Evolutionary conservation across 495 filamentous ascomycete genomes (phyloP).

Genomic region (Xylaria castorea): DNA sequence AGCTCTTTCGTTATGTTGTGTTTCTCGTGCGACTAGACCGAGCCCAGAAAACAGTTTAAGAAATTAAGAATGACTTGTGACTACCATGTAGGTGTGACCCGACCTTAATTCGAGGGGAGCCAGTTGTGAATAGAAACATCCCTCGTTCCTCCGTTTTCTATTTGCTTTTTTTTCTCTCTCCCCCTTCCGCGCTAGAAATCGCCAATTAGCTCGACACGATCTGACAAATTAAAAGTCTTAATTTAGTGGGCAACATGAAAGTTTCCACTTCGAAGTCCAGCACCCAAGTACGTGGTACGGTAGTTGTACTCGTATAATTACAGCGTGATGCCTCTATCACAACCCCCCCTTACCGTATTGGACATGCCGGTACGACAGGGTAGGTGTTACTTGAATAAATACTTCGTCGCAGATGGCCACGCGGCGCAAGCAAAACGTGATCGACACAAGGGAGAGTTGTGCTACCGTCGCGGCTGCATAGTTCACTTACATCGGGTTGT

Average conservation of each 20-base stretch:
- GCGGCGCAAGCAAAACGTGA: background rate
- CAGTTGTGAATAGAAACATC: background rate
- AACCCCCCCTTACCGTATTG: too few species aligned
- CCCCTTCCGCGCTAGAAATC: background rate
- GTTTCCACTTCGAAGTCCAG: too few species aligned
- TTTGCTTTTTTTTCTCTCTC: background rate
- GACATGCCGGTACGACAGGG: background rate
- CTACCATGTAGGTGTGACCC: background rate
- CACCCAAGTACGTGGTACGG: too few species aligned
- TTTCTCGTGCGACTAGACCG: slow-evolving; percentile 5
- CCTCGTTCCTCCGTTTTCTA: background rate
- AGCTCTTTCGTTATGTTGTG: background rate
- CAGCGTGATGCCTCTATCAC: too few species aligned
- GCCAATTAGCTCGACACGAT: background rate
- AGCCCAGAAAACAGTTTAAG: background rate
- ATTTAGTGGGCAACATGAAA: too few species aligned
- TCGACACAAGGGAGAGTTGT: background rate
- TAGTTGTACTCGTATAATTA: too few species aligned
- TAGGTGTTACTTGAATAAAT: background rate
- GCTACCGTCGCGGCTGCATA: background rate
- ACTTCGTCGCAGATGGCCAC: background rate
- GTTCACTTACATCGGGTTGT: background rate
- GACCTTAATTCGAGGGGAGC: background rate
- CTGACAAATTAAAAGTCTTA: background rate
- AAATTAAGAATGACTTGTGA: background rate